phyloP scores from a whole-genome alignment of 306 rosid genomes.

The Ormosia emarginata region DNA sequence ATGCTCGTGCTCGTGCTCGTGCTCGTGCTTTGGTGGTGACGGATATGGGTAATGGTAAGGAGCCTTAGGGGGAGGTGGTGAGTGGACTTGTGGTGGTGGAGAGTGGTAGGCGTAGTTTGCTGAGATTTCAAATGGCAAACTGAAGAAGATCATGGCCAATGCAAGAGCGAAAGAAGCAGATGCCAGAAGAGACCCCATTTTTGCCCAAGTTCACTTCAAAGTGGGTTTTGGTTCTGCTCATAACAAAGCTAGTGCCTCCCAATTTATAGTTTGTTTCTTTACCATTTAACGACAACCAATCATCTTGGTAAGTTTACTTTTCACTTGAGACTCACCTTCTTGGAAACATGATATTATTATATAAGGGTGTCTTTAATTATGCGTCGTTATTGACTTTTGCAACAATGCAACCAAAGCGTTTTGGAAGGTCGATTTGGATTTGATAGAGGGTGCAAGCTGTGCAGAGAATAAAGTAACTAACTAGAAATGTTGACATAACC shows the following conservation, averaged over 20 bases:
- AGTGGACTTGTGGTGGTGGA: conserved; percentile 26
- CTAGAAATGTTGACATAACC: no score
- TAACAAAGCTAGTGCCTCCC: neutral
- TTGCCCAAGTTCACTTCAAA: neutral
- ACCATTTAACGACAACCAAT: neutral
- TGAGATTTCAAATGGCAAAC: neutral
- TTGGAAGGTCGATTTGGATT: no score
- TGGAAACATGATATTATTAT: no score
- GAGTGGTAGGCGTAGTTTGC: conserved; percentile 18
- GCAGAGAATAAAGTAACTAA: no score
- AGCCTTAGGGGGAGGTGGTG: neutral
- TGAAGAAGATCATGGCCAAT: neutral
- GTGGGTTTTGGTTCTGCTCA: conserved; percentile 18
- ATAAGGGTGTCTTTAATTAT: no score
- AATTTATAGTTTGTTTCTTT: conserved; percentile 26
- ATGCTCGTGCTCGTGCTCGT: no score
- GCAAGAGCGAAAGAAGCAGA: conserved; percentile 15
- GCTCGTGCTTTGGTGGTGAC: neutral
- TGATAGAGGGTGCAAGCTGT: no score
- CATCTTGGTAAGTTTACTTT: neutral
- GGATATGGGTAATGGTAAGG: neutral
- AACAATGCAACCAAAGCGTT: no score
- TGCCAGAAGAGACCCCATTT: conserved; percentile 41
- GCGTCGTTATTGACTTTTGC: no score
- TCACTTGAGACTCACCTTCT: neutral